Conservation (phyloP, 2,329 filamentous ascomycete genomes). For the Hypomyces rosellus region DNA sequence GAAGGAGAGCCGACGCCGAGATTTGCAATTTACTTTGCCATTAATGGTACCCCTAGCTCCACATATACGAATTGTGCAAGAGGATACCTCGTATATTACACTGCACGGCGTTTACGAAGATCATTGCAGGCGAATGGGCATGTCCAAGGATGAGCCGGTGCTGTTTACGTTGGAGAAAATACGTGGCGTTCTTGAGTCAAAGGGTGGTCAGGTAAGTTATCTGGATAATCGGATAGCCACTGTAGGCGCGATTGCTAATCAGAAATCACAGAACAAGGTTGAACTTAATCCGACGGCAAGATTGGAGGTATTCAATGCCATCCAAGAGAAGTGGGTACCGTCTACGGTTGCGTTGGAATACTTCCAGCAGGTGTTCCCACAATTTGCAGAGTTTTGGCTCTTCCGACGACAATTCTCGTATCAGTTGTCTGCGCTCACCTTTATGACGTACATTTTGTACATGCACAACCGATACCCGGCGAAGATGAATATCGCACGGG, state of each 20-base stretch:
- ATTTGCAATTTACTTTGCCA: conserved; percentile 92
- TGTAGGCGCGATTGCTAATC: conserved; percentile 10
- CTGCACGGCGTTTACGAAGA: conserved; percentile 95
- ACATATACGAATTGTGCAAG: conserved; percentile 90
- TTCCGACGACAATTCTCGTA: conserved; percentile 97
- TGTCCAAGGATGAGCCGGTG: conserved; percentile 92
- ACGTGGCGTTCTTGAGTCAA: conserved; percentile 65
- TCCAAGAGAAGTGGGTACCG: conserved; percentile 90
- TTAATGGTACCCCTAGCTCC: conserved; percentile 93
- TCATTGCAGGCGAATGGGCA: conserved; percentile 77
- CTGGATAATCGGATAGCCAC: background rate
- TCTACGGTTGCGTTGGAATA: conserved; percentile 77
- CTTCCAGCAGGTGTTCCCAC: conserved; percentile 81
- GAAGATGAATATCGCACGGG: conserved; percentile 86
- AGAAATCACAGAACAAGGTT: conserved; percentile 48
- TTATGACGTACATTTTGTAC: conserved; percentile 98
- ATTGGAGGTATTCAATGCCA: conserved; percentile 87
- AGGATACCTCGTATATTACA: conserved; percentile 89
- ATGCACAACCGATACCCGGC: conserved; percentile 95
- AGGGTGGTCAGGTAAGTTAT: conserved; percentile 46
- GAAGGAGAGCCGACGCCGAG: conserved; percentile 89
- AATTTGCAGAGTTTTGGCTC: conserved; percentile 93
- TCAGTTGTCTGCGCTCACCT: conserved; percentile 88
- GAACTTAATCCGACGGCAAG: conserved; percentile 68
- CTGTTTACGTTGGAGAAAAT: conserved; percentile 95